These are phyloP conservation scores for Podospora didyma DNA, from an alignment of 495 filamentous ascomycete species.

Conservation along the genomic window DNA sequence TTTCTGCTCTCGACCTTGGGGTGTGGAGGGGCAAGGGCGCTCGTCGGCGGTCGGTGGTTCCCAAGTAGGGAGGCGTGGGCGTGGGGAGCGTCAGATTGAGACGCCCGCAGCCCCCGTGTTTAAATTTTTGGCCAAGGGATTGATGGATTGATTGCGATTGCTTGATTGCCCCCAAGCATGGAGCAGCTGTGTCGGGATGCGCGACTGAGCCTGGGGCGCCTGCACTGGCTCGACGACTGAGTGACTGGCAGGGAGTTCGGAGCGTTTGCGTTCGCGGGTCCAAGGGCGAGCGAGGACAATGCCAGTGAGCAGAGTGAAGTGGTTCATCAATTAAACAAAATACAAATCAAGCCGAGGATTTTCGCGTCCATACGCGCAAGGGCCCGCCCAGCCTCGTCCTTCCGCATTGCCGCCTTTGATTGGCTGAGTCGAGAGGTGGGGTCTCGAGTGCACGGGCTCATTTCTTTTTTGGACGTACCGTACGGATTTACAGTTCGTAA, in stretches of 20 bases:
- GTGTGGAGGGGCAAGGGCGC: background rate
- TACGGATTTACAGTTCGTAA: no score
- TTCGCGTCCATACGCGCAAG: background rate
- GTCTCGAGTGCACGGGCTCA: no score
- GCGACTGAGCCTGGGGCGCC: no score
- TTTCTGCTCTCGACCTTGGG: background rate
- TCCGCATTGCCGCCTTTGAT: background rate
- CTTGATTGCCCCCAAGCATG: no score
- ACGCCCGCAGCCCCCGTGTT: conserved; percentile 1
- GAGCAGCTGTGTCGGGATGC: no score
- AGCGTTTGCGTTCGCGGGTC: background rate
- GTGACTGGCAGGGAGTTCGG: background rate
- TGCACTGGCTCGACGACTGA: no score
- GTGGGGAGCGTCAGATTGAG: conserved; percentile 1
- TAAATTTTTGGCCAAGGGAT: background rate
- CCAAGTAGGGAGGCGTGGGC: background rate
- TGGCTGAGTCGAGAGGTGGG: background rate
- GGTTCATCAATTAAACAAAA: conserved; percentile 26
- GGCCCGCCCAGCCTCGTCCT: background rate
- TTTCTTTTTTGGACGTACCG: no score
- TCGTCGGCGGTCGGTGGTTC: background rate
- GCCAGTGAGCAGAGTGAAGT: conserved; percentile 10
- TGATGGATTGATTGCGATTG: background rate
- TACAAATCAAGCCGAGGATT: background rate
- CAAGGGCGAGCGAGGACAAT: background rate